These are phyloP conservation scores for Striga hermonthica DNA, from an alignment of 305 asterid species.

Conservation along the genomic window DNA sequence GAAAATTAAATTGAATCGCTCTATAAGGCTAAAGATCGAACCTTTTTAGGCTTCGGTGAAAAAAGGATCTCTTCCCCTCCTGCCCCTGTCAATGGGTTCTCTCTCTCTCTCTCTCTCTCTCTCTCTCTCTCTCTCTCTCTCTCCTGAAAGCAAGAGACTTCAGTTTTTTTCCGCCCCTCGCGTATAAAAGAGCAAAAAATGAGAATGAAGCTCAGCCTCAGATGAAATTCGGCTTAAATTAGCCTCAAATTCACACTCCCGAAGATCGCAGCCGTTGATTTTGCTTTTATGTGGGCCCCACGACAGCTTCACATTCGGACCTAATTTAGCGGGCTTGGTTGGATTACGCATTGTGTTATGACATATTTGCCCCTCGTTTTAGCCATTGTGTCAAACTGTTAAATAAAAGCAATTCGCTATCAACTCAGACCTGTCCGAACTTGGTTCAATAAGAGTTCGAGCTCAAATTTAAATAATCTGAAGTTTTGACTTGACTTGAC, in stretches of 20 bases:
- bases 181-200: slow-evolving; percentile 35
- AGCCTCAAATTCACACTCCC: slow-evolving; percentile 34
- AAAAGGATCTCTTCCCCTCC: slow-evolving; percentile 12
- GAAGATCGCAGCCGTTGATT: slow-evolving; percentile 36
- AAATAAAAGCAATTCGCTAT: too few species aligned
- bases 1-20: slow-evolving; percentile 7
- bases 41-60: slow-evolving; percentile 35
- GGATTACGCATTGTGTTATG: slow-evolving; percentile 25
- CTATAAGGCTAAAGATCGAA: slow-evolving; percentile 22
- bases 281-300: slow-evolving; percentile 45
- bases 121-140: slow-evolving; percentile 7
- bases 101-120: slow-evolving; percentile 17
- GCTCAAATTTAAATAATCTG: too few species aligned
- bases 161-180: slow-evolving; percentile 26
- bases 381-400: neutral
- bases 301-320: slow-evolving; percentile 44
- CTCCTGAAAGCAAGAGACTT: slow-evolving; percentile 20
- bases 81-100: slow-evolving; percentile 5
- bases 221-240: slow-evolving; percentile 40
- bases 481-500: too few species aligned
- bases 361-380: slow-evolving; percentile 40
- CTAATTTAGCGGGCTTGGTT: slow-evolving; percentile 37
- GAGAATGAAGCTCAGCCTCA: slow-evolving; percentile 33
- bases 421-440: too few species aligned
- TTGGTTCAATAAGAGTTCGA: too few species aligned